Evolutionary conservation across 176 grass and related monocot genomes (phyloP).

Genomic region (Typha latifolia): DNA sequence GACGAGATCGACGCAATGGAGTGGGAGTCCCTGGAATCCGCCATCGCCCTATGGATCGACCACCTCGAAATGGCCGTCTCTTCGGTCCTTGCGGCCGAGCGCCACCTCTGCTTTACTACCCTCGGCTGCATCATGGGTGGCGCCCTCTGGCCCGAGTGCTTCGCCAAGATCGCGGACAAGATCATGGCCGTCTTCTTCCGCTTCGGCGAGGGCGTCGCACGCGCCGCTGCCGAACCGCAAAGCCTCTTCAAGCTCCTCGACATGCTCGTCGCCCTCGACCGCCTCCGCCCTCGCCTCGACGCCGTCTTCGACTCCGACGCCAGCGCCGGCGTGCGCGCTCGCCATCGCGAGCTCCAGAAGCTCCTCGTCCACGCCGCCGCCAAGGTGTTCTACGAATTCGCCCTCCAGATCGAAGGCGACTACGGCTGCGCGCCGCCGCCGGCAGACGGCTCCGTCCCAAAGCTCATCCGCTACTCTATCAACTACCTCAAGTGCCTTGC

Average conservation of each 20-base stretch:
- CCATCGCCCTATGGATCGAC: slow-evolving; percentile 43
- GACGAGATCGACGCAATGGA: slow-evolving; percentile 54
- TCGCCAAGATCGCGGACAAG: slow-evolving; percentile 47
- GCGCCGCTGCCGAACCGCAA: slow-evolving; percentile 37
- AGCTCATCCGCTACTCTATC: slow-evolving; percentile 58
- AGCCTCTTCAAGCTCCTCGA: slow-evolving; percentile 67
- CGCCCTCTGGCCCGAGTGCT: slow-evolving; percentile 57
- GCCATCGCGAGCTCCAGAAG: slow-evolving; percentile 48
- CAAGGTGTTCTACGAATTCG: slow-evolving; percentile 45
- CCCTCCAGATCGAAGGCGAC: slow-evolving; percentile 37
- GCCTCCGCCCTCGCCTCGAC: slow-evolving; percentile 20
- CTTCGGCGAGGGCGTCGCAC: slow-evolving; percentile 37
- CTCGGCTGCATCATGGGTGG: slow-evolving; percentile 27
- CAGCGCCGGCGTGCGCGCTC: slow-evolving; percentile 23
- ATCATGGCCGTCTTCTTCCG: slow-evolving; percentile 53
- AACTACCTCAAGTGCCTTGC: slow-evolving; percentile 61
- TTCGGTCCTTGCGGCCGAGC: slow-evolving; percentile 39
- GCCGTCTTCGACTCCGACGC: slow-evolving; percentile 39
- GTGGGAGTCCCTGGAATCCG: slow-evolving; percentile 48
- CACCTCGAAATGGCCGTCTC: slow-evolving; percentile 47
- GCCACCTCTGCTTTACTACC: slow-evolving; percentile 38
- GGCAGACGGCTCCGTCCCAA: slow-evolving; percentile 32
- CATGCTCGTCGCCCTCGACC: slow-evolving; percentile 43
- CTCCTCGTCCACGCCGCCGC: slow-evolving; percentile 36
- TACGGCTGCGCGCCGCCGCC: not conserved